Evolutionary conservation across 257 asterid species (phyloP), one percentile per base, ranked within the genome.

Genomic region (Perilla frutescens): DNA sequence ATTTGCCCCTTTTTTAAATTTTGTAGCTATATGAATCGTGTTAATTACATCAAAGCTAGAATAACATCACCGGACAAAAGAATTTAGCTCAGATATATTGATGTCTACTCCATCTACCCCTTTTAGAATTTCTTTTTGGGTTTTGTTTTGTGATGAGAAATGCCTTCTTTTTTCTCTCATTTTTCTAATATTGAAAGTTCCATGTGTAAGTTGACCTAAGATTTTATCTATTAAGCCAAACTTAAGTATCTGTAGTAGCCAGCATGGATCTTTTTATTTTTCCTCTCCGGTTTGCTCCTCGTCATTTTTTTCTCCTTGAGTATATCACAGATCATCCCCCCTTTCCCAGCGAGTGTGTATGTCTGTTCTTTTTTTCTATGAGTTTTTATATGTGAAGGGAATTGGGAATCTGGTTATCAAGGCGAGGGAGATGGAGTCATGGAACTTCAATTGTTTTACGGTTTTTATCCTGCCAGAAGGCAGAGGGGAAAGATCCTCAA

Each of bases 101-200:
- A 45, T 54, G 32, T 36, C 39, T 54, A 41, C 58, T 13, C 37
- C 37, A 34, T 34, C 37, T 34, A 61, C 39, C 43, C 7, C 41
- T 26, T 15, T 26, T 70, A 4, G 0, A 34, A 15, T 31, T 70
- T 56, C 7, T 2, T 4, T 40, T 43, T 58, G 14, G 57, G 45
- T 47, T 71, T 47, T 43, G 32, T 44, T 75, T 74, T 20, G 43
- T n/a, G 71, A 74, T 37, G 61, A 66, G 53, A 5, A 50, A 39
- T 55, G 49, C 29, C 48, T 53, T 49, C 9, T 51, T 51, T 51
- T 51, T 8, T 15, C 43, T 34, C 66, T 63, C 45, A 37, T 9
- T 60, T 72, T 60, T 71, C 14, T 2, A 34, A 48, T 34, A 50
- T 36, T 51, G 48, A 45, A 63, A 15, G 34, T 26, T 40, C n/a